phyloP scores from a whole-genome alignment of 208 protist species.

The Acanthamoeba culbertsoni region DNA sequence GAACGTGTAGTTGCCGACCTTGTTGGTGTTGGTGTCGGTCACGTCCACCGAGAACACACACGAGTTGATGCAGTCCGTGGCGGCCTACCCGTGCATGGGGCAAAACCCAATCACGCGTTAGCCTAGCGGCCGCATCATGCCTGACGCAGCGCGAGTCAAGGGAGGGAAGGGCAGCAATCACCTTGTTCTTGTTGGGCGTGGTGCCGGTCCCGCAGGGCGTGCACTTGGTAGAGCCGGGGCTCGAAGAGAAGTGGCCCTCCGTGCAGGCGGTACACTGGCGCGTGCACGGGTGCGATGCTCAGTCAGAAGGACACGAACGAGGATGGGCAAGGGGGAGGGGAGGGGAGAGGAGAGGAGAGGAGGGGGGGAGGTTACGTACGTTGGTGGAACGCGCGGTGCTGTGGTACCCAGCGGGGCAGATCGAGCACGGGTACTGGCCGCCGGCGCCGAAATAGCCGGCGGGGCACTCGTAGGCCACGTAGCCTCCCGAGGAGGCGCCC shows the following conservation, averaged over 20 bases:
- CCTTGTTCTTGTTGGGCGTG: constrained; percentile 23
- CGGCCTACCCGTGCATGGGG: background rate
- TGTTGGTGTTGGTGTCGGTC: background rate
- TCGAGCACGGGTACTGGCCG: background rate
- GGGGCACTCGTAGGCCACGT: background rate
- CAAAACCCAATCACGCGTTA: no score
- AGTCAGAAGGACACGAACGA: background rate
- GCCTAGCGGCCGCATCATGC: no score
- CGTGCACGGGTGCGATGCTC: background rate
- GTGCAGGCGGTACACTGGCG: background rate
- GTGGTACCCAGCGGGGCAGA: background rate
- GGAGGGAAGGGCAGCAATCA: background rate
- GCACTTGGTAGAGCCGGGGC: background rate
- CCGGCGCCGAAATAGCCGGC: background rate
- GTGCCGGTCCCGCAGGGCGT: background rate
- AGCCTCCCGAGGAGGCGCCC: background rate
- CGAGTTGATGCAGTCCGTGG: background rate
- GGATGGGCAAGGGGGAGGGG: background rate
- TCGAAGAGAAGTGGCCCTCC: background rate
- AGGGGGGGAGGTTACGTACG: background rate
- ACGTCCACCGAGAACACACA: background rate
- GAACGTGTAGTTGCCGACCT: constrained; percentile 1
- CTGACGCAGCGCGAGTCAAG: no score
- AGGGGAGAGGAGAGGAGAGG: background rate
- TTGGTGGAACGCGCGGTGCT: background rate